phyloP scores from a whole-genome alignment of 2,329 filamentous ascomycete species.

The Harringtonia aguacate region DNA sequence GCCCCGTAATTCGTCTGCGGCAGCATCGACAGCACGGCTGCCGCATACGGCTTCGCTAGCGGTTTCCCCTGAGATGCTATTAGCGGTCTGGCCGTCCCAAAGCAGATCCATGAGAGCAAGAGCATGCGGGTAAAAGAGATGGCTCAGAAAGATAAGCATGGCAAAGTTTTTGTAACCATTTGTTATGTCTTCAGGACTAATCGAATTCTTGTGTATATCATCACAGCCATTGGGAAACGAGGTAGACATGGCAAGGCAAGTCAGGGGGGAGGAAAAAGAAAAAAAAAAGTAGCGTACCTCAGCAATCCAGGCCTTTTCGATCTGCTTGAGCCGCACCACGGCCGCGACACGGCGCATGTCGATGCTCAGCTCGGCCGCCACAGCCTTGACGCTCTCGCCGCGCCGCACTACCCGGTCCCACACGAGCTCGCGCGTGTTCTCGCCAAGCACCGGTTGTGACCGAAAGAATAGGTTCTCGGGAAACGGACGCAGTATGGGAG shows the following conservation, averaged over 20 bases:
- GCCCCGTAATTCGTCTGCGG: conserved; percentile 53
- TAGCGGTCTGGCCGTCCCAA: neutral
- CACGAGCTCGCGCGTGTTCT: conserved; percentile 61
- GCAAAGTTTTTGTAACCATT: conserved; percentile 63
- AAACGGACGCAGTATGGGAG: conserved; percentile 41
- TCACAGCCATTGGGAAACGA: conserved; percentile 30
- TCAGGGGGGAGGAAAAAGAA: neutral
- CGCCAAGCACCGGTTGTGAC: conserved; percentile 63
- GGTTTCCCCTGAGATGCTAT: conserved; percentile 52
- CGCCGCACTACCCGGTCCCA: conserved; percentile 56
- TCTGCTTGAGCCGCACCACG: conserved; percentile 72
- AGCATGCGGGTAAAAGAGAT: conserved; percentile 7
- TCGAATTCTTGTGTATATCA: conserved; percentile 66
- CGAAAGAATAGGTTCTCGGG: conserved; percentile 62
- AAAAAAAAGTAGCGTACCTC: conserved; percentile 49
- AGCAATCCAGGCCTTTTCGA: conserved; percentile 67
- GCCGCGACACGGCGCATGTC: conserved; percentile 79
- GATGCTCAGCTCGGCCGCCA: conserved; percentile 67
- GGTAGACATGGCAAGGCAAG: neutral
- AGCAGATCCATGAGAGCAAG: conserved; percentile 7
- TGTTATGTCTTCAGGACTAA: conserved; percentile 98
- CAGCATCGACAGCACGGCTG: conserved; percentile 70
- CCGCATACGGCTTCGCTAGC: conserved; percentile 65
- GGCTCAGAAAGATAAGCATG: conserved; percentile 55
- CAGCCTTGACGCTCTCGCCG: conserved; percentile 60